A percentile compares a stretch with the other conserved stretches of the same genome.
phyloP scores from a whole-genome alignment of 257 asterid species.

The Plantago elongata region DNA sequence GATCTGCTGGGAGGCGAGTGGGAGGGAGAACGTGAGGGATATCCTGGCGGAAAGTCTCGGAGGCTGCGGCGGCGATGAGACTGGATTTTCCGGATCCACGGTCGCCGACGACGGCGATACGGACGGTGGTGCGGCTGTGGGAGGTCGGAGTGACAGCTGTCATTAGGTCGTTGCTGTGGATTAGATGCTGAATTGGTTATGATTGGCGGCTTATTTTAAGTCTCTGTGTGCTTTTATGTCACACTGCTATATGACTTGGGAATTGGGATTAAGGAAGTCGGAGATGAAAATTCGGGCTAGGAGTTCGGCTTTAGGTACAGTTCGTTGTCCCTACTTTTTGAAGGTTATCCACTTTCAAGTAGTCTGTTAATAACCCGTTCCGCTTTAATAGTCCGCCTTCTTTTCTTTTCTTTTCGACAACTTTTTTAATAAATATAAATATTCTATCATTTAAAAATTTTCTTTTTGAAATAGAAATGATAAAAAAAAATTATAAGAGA shows the following conservation, averaged over 20 bases:
- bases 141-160: slow-evolving; percentile 38
- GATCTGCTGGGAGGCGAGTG: slow-evolving; percentile 94
- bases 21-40: slow-evolving; percentile 91
- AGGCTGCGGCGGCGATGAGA: slow-evolving; percentile 83
- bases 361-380: too few species aligned
- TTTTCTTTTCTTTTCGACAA: too few species aligned
- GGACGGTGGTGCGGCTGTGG: slow-evolving; percentile 62
- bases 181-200: background rate
- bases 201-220: background rate
- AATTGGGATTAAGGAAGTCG: slow-evolving; percentile 12
- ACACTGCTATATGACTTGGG: background rate
- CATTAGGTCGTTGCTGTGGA: slow-evolving; percentile 35
- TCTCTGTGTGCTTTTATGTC: background rate
- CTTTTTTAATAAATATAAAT: too few species aligned
- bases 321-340: too few species aligned
- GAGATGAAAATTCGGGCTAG: background rate
- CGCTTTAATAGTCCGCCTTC: too few species aligned
- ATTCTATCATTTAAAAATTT: too few species aligned
- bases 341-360: too few species aligned
- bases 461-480: too few species aligned
- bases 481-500: too few species aligned
- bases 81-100: slow-evolving; percentile 94
- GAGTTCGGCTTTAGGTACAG: background rate
- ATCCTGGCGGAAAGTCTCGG: slow-evolving; percentile 72
- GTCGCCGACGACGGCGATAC: slow-evolving; percentile 94